Percentiles rank a stretch among this genome's conserved stretches.
Evolutionary conservation across 768 basidiomycete species (phyloP).

Genomic region (Leccinum rimulosum): DNA sequence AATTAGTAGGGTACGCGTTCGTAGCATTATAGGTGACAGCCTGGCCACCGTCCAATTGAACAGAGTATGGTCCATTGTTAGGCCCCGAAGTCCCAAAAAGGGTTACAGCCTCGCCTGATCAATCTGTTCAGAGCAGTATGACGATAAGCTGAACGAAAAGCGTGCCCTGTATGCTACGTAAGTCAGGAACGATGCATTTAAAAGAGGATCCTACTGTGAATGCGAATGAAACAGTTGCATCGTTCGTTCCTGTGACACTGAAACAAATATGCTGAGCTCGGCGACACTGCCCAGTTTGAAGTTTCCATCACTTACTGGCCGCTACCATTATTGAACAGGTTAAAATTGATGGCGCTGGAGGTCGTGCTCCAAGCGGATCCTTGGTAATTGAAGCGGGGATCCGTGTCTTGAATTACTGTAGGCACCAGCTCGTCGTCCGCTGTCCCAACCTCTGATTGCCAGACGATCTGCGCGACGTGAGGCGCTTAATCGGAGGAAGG

Average conservation of each 20-base stretch:
- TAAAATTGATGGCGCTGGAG: conserved; percentile 30
- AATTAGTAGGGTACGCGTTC: conserved; percentile 17
- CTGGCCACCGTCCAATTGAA: conserved; percentile 35
- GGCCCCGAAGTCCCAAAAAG: conserved; percentile 44
- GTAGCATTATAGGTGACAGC: conserved; percentile 21
- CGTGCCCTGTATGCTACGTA: conserved; percentile 21
- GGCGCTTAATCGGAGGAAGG: not conserved
- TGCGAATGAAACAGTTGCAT: conserved; percentile 36
- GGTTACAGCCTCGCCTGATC: conserved; percentile 41
- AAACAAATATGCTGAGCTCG: not conserved
- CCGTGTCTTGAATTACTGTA: conserved; percentile 34
- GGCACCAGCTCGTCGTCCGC: conserved; percentile 9
- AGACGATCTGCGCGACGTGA: conserved; percentile 21
- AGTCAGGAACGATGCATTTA: conserved; percentile 3
- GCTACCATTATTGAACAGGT: conserved; percentile 40
- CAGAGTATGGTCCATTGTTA: conserved; percentile 33
- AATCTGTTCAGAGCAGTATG: not conserved
- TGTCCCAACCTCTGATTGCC: conserved; percentile 29
- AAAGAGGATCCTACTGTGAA: conserved; percentile 36
- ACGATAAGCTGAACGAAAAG: not conserved
- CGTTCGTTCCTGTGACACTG: conserved; percentile 36
- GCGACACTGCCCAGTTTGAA: not conserved
- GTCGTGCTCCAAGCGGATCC: conserved; percentile 37
- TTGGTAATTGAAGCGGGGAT: conserved; percentile 40
- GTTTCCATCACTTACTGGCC: conserved; percentile 36